Conservation (phyloP, 495 filamentous ascomycete species). For the Podospora appendiculata region DNA sequence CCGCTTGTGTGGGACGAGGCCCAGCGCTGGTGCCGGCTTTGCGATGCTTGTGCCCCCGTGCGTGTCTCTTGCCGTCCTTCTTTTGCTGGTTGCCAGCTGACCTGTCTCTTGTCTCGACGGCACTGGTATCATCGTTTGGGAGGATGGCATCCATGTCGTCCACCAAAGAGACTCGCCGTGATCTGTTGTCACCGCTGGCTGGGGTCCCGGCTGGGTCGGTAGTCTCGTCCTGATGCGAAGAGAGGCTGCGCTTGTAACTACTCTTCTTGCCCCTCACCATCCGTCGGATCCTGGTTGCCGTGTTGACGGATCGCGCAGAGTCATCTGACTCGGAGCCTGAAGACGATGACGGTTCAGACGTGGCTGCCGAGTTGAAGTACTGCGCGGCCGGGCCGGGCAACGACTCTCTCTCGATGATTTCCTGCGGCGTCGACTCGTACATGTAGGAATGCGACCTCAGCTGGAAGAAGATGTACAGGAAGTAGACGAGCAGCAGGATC, state of each 20-base stretch:
- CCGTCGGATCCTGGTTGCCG: background rate
- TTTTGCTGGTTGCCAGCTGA: background rate
- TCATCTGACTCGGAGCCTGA: conserved; percentile 23
- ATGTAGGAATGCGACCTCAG: conserved; percentile 85
- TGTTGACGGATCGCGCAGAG: background rate
- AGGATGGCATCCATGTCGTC: background rate
- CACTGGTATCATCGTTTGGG: background rate
- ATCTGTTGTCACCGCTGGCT: background rate
- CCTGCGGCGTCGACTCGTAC: conserved; percentile 80
- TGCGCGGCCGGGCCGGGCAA: conserved; percentile 72
- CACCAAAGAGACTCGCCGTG: background rate
- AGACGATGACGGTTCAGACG: conserved; percentile 50
- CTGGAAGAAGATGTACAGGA: conserved; percentile 80
- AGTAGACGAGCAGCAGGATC: conserved; percentile 71
- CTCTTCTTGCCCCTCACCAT: conserved; percentile 19
- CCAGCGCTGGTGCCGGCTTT: background rate
- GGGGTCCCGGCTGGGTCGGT: background rate
- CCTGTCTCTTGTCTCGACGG: background rate
- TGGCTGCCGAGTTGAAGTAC: conserved; percentile 57
- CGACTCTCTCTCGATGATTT: conserved; percentile 80
- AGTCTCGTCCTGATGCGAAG: background rate
- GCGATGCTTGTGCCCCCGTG: background rate
- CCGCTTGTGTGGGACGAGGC: background rate
- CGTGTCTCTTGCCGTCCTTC: conserved; percentile 3
- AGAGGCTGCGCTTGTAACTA: background rate